phyloP scores from a whole-genome alignment of 2,329 filamentous ascomycete genomes.

The Aspergillus tanneri region DNA sequence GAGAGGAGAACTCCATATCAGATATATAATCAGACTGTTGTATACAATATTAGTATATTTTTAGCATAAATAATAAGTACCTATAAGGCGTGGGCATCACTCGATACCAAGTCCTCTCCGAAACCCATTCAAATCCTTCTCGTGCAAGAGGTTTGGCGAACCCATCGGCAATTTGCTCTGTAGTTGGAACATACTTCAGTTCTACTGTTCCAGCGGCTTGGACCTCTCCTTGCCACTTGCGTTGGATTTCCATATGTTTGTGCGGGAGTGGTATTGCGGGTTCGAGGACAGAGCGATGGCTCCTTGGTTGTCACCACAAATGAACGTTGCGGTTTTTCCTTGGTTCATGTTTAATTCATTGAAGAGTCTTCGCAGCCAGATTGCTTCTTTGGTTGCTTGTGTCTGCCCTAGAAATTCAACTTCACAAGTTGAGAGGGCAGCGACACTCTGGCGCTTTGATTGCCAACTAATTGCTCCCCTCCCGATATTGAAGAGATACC shows the following conservation, averaged over 20 bases:
- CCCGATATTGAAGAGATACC: conserved; percentile 4
- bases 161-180: conserved; percentile 1
- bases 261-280: not conserved
- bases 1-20: too few species aligned
- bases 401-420: conserved; percentile 2
- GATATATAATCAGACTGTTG: too few species aligned
- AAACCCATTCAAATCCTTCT: conserved; percentile 4
- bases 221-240: conserved; percentile 3
- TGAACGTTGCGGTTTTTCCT: not conserved
- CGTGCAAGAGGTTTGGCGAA: not conserved
- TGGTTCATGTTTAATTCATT: conserved; percentile 2
- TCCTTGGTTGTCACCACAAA: conserved; percentile 5
- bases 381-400: conserved; percentile 6
- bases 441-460: conserved; percentile 3
- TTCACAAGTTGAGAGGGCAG: conserved; percentile 1
- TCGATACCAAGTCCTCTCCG: not conserved
- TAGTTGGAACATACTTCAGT: conserved; percentile 1
- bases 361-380: conserved; percentile 4
- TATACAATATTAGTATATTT: too few species aligned
- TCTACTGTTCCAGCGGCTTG: not conserved
- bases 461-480: conserved; percentile 6
- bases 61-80: too few species aligned
- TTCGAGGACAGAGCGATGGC: conserved; percentile 3
- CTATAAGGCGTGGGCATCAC: not conserved
- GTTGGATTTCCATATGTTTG: conserved; percentile 3